Conservation (phyloP, 176 grass and related monocot genomes). For the Elymus sibiricus region DNA sequence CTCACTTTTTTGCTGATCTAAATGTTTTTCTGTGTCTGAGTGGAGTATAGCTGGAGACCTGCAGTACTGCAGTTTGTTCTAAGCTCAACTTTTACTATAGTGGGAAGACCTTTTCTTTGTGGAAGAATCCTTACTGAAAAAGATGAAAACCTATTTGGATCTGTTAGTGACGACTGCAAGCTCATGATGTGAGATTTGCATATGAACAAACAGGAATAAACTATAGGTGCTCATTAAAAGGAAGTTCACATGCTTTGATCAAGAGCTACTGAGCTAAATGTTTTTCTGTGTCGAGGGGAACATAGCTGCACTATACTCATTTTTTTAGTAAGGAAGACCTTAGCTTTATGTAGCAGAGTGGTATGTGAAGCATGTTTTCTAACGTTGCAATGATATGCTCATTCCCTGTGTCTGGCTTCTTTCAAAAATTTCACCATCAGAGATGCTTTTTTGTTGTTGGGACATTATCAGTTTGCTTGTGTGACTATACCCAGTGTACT, state of each 20-base stretch:
- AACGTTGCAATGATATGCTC: neutral
- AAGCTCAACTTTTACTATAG: neutral
- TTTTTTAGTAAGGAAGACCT: neutral
- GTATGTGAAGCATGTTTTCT: neutral
- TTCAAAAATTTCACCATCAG: too few species aligned
- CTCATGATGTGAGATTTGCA: slow-evolving; percentile 93
- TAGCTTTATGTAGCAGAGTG: neutral
- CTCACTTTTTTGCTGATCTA: neutral
- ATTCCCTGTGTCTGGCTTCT: neutral
- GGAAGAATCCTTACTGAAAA: slow-evolving; percentile 5
- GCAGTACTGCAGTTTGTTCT: neutral
- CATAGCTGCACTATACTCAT: neutral
- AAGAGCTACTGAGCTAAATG: neutral
- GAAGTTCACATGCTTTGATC: slow-evolving; percentile 53
- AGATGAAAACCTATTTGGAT: slow-evolving; percentile 79
- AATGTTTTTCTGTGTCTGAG: neutral
- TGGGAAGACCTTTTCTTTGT: neutral
- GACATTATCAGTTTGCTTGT: neutral
- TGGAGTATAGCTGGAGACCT: neutral
- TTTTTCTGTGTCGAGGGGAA: neutral
- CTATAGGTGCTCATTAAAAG: slow-evolving; percentile 8
- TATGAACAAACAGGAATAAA: slow-evolving; percentile 54
- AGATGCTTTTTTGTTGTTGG: neutral
- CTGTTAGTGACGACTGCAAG: slow-evolving; percentile 87
- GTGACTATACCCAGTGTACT: neutral